phyloP scores from a whole-genome alignment of 2,329 filamentous ascomycete genomes.

The Stromatinia cepivora region DNA sequence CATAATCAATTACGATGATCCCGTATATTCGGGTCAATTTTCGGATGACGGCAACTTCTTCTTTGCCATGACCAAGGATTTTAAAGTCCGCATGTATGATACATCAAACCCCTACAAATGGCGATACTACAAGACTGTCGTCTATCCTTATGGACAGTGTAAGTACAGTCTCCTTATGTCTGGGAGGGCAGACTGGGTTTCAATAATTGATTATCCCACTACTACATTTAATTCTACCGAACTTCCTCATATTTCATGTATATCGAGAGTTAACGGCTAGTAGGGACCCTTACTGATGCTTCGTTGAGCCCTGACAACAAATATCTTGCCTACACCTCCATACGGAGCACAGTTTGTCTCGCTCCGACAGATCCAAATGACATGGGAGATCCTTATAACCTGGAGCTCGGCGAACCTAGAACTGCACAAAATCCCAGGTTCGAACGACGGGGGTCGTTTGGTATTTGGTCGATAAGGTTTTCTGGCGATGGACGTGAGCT shows the following conservation, averaged over 20 bases:
- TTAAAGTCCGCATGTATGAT: conserved; percentile 95
- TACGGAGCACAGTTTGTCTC: conserved; percentile 79
- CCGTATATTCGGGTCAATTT: conserved; percentile 94
- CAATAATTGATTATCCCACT: neutral
- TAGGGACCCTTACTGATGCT: conserved; percentile 89
- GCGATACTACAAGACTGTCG: conserved; percentile 91
- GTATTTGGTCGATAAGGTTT: conserved; percentile 89
- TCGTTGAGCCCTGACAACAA: conserved; percentile 88
- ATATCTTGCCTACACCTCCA: conserved; percentile 88
- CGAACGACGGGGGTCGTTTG: conserved; percentile 46
- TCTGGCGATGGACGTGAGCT: conserved; percentile 89
- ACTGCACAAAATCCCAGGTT: conserved; percentile 30
- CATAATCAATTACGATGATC: conserved; percentile 81
- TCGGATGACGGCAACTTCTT: conserved; percentile 98
- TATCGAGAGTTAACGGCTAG: neutral
- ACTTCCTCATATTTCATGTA: neutral
- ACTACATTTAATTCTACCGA: neutral
- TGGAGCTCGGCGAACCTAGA: conserved; percentile 67
- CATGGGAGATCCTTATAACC: conserved; percentile 71
- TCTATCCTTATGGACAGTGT: conserved; percentile 74
- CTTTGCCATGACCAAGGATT: conserved; percentile 88
- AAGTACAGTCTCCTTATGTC: conserved; percentile 1
- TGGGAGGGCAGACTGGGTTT: neutral
- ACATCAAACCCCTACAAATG: conserved; percentile 93
- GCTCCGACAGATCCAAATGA: conserved; percentile 85